These are phyloP conservation scores for Chenopodium formosanum DNA, from an alignment of 148 eudicot species.

Conservation along the genomic window DNA sequence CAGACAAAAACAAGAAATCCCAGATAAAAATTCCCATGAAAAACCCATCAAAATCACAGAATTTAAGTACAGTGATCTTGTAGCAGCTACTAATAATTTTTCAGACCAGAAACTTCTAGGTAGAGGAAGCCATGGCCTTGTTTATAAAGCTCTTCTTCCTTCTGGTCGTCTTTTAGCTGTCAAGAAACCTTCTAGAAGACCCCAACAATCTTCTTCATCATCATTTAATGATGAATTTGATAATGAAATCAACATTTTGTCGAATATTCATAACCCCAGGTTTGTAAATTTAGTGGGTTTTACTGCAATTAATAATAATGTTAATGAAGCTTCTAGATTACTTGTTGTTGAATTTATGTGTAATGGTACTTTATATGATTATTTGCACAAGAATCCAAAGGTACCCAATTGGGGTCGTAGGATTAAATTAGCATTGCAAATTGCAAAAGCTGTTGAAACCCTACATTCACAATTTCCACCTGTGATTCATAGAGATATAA, in stretches of 20 bases:
- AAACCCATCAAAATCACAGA: constrained; percentile 54
- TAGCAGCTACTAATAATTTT: constrained; percentile 70
- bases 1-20: not conserved
- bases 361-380: constrained; percentile 80
- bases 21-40: constrained; percentile 9
- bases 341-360: constrained; percentile 87
- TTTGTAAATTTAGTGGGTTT: constrained; percentile 80
- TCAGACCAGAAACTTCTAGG: constrained; percentile 74
- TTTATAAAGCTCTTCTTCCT: constrained; percentile 73
- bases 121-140: constrained; percentile 90
- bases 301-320: constrained; percentile 16
- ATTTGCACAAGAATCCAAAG: constrained; percentile 48
- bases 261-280: constrained; percentile 59
- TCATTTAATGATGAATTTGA: constrained; percentile 45
- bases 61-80: constrained; percentile 67
- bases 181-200: constrained; percentile 56
- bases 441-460: constrained; percentile 61
- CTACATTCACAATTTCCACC: constrained; percentile 73
- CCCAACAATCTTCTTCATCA: constrained; percentile 10
- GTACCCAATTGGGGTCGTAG: constrained; percentile 63
- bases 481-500: constrained; percentile 85
- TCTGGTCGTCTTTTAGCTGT: constrained; percentile 76
- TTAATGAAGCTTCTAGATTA: constrained; percentile 32
- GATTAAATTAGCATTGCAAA: constrained; percentile 57
- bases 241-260: constrained; percentile 74